Conservation (phyloP, 192 early-diverging fungal species). For the Spizellomyces punctatus region DNA sequence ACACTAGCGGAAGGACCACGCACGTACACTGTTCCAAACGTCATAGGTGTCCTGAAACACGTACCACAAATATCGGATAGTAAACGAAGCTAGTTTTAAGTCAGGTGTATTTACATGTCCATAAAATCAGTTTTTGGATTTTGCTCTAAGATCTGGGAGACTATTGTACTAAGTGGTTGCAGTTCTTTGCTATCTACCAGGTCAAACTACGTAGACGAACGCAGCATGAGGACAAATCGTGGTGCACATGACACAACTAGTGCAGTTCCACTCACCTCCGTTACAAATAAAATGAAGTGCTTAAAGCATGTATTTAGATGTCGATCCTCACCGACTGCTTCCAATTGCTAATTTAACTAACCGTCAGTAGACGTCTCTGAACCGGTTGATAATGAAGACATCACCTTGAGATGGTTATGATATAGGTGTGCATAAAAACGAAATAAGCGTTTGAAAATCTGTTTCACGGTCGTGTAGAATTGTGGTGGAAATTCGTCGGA, state of each 20-base stretch:
- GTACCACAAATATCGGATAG: no score
- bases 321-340: slow-evolving; percentile 43
- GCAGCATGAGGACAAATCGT: not conserved
- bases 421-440: slow-evolving; percentile 43
- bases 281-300: slow-evolving; percentile 41
- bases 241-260: not conserved
- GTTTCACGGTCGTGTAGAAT: slow-evolving; percentile 25
- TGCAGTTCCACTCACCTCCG: slow-evolving; percentile 17
- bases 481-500: slow-evolving; percentile 34
- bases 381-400: not conserved
- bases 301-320: slow-evolving; percentile 48
- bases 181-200: slow-evolving; percentile 37
- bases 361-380: not conserved
- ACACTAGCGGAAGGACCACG: no score
- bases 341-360: slow-evolving; percentile 33
- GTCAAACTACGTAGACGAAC: slow-evolving; percentile 23
- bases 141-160: slow-evolving; percentile 36
- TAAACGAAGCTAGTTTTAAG: no score
- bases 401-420: slow-evolving; percentile 40
- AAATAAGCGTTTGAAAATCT: slow-evolving; percentile 43
- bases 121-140: slow-evolving; percentile 23
- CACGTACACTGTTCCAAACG: no score
- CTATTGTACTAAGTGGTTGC: slow-evolving; percentile 35
- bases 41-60: no score
- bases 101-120: no score